phyloP scores from a whole-genome alignment of 2,329 filamentous ascomycete genomes.

The Pyrenochaeta sp. region DNA sequence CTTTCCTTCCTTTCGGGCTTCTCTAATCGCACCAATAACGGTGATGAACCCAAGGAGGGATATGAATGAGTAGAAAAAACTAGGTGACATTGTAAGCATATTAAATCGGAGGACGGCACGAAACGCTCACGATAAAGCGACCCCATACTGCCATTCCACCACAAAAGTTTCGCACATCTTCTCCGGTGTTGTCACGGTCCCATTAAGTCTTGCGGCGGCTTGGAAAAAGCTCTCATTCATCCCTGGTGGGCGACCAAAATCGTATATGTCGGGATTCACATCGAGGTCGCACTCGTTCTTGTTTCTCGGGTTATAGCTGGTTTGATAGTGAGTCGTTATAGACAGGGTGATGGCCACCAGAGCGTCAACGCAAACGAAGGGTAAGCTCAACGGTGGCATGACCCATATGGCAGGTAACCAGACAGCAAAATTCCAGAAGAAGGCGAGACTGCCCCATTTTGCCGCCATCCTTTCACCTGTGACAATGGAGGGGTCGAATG shows the following conservation, averaged over 20 bases:
- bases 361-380: conserved; percentile 13
- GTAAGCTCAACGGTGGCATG: conserved; percentile 13
- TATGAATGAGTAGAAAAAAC: conserved; percentile 19
- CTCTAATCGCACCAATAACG: conserved; percentile 4
- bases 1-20: conserved; percentile 1
- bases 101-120: no score
- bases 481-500: conserved; percentile 12
- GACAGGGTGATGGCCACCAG: conserved; percentile 9
- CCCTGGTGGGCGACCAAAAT: conserved; percentile 13
- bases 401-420: conserved; percentile 7
- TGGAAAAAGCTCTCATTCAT: conserved; percentile 40
- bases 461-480: conserved; percentile 14
- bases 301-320: conserved; percentile 10
- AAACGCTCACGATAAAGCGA: conserved; percentile 28
- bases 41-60: conserved; percentile 16
- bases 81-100: conserved; percentile 5
- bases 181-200: conserved; percentile 16
- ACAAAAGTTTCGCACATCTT: conserved; percentile 33
- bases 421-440: conserved; percentile 10
- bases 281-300: conserved; percentile 4
- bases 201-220: conserved; percentile 30
- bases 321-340: conserved; percentile 12
- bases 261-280: not conserved
- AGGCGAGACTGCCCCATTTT: conserved; percentile 9
- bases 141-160: conserved; percentile 29